A percentile compares a stretch with the other conserved stretches of the same genome.
phyloP scores from a whole-genome alignment of 345 rosid genomes.

The Linum trigynum region DNA sequence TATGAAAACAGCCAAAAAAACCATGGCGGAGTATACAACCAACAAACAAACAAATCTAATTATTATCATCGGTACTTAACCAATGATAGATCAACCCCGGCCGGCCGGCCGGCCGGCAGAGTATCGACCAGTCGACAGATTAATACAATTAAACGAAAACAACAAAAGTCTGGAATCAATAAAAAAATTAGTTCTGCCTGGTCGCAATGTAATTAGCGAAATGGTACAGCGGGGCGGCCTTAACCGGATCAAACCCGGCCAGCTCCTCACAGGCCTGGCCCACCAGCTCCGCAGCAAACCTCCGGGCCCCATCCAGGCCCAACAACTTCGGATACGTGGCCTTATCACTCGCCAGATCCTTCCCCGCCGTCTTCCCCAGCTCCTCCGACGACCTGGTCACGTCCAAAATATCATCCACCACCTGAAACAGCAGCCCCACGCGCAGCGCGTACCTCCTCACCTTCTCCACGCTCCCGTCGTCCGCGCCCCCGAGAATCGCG shows the following conservation, averaged over 20 bases:
- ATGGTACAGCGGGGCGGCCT: constrained; percentile 1
- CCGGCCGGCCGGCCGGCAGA: too few relatives aligned
- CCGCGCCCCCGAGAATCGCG: constrained; percentile 1
- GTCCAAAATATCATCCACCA: constrained; percentile 4
- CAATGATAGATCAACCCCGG: too few relatives aligned
- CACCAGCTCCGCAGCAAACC: background rate
- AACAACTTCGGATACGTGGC: constrained; percentile 1
- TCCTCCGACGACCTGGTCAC: constrained; percentile 8
- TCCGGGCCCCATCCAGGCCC: background rate
- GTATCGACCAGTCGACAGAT: background rate
- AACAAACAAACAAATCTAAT: too few relatives aligned
- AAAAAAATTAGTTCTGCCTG: background rate
- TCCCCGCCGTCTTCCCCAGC: constrained; percentile 3
- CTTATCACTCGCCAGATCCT: constrained; percentile 2
- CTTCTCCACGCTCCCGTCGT: background rate
- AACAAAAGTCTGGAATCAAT: too few relatives aligned
- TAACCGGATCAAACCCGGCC: background rate
- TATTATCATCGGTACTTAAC: too few relatives aligned
- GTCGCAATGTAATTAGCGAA: constrained; percentile 6
- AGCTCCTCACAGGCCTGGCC: background rate
- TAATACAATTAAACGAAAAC: background rate
- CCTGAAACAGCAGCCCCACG: constrained; percentile 1
- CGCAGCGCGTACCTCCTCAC: background rate
- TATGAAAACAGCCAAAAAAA: too few relatives aligned
- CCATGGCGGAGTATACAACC: too few relatives aligned